Base-by-base conservation (phyloP, 352 stramenopile species). In the Phytophthora uliginosa region DNA sequence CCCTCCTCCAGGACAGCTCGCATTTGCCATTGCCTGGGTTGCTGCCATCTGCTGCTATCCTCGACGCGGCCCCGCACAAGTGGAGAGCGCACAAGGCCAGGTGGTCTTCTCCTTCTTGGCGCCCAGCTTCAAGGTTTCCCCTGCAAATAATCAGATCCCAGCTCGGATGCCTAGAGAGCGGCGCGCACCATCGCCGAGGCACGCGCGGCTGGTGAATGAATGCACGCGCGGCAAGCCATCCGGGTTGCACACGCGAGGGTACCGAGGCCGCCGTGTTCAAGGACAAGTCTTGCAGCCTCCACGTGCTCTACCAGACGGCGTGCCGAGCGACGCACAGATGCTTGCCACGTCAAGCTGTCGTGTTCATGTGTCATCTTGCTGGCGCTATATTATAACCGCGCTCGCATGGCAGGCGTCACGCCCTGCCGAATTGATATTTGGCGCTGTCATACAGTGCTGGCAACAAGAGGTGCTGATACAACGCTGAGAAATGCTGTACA, bases 131-230 rank as follows among this genome's bases (percentile, higher is more conserved):
- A 76, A 71, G 48, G 40, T 34, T 24, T 20, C 24, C 47, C n/a
- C 20, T 17, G 15, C 42, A 53, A 50, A 71, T 62, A 51, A 71
- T 67, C 69, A 71, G 68, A 75, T 71, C 62, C 47, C 24, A 26
- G 8, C n/a, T 7, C 18, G 47, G 10, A 9, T 65, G 67, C 67
- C 56, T 12, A 61, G 57, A 56, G 34, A 54, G n/a, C 47, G n/a
- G 47, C 47, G 47, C 47, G 20, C 22, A 54, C 69, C 56, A 76
- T 76, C 63, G 58, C 12, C 8, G 33, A 12, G 15, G 60, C 60
- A 64, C 63, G 48, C 40, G 40, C 54, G 40, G 42, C 22, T 59
- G 59, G 40, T 63, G 59, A 69, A 63, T 65, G 60, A 45, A 60
- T 31, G 38, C 18, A 12, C 7, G 26, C 38, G 10, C 7, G 47